Percentiles rank a stretch among this genome's conserved stretches.
phyloP scores from a whole-genome alignment of 1,139 yeast species.

The Pichia kudriavzevii region DNA sequence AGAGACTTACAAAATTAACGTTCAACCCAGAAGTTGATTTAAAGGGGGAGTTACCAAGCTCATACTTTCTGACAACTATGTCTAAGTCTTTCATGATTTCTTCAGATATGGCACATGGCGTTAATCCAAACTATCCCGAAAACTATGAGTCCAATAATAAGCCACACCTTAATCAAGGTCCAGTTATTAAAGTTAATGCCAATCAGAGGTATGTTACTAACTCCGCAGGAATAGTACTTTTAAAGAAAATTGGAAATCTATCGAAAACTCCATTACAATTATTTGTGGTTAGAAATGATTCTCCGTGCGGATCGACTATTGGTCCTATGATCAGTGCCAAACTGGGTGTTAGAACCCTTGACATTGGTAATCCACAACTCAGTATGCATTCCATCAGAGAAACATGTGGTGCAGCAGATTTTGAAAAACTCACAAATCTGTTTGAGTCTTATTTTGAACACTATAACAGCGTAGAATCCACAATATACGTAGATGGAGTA shows the following conservation, averaged over 20 bases:
- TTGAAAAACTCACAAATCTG: slow-evolving; percentile 52
- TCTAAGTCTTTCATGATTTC: slow-evolving; percentile 84
- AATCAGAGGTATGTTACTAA: slow-evolving; percentile 94
- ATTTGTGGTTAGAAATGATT: slow-evolving; percentile 85
- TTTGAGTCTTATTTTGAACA: slow-evolving; percentile 57
- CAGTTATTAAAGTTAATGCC: slow-evolving; percentile 89
- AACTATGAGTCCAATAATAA: slow-evolving; percentile 72
- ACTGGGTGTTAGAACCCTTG: slow-evolving; percentile 83
- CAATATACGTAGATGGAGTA: slow-evolving; percentile 29
- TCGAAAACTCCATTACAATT: slow-evolving; percentile 67
- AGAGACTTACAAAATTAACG: slow-evolving; percentile 49
- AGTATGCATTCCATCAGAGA: slow-evolving; percentile 96
- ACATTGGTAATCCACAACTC: slow-evolving; percentile 88
- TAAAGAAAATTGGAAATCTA: slow-evolving; percentile 62
- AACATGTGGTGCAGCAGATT: slow-evolving; percentile 79
- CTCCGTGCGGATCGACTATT: slow-evolving; percentile 94
- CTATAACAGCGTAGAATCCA: slow-evolving; percentile 30
- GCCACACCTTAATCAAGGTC: slow-evolving; percentile 81
- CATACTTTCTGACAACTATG: slow-evolving; percentile 51
- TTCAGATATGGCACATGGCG: slow-evolving; percentile 96
- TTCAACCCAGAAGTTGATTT: slow-evolving; percentile 36
- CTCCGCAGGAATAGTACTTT: slow-evolving; percentile 75
- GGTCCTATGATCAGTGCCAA: slow-evolving; percentile 91
- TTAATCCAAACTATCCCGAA: slow-evolving; percentile 81
- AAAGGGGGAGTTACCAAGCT: slow-evolving; percentile 22